Evolutionary conservation across 2,329 filamentous ascomycete species (phyloP).

Genomic region (Alternaria solani): DNA sequence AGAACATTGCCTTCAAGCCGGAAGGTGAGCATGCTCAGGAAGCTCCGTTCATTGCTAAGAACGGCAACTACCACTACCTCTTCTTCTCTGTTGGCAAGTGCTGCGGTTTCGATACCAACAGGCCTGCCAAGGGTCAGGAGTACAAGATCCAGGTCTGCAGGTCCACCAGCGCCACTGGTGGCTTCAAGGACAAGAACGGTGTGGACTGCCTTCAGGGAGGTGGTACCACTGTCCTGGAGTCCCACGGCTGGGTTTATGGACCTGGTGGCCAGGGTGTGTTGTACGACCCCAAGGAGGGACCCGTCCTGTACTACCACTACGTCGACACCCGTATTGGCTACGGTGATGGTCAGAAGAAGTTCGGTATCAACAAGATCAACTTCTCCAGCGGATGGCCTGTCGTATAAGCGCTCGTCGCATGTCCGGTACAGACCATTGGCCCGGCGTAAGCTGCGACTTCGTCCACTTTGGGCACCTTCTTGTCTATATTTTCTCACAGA

Average conservation of each 20-base stretch:
- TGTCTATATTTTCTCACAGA: background rate
- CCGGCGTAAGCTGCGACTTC: background rate
- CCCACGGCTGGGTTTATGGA: conserved; percentile 68
- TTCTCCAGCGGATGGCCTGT: conserved; percentile 62
- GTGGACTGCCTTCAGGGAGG: conserved; percentile 63
- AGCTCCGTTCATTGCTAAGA: conserved; percentile 64
- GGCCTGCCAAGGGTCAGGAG: conserved; percentile 65
- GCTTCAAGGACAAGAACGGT: conserved; percentile 66
- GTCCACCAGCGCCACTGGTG: conserved; percentile 60
- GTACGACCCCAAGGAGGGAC: conserved; percentile 58
- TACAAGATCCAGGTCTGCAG: conserved; percentile 73
- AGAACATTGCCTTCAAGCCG: conserved; percentile 64
- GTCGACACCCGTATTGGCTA: conserved; percentile 64
- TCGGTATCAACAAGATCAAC: conserved; percentile 61
- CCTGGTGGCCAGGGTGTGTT: conserved; percentile 71
- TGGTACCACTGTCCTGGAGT: conserved; percentile 68
- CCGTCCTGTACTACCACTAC: conserved; percentile 71
- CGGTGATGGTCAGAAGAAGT: conserved; percentile 60
- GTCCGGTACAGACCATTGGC: background rate
- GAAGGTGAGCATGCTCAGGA: conserved; percentile 63
- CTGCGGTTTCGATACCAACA: conserved; percentile 64
- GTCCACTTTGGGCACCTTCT: background rate
- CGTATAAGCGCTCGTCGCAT: conserved; percentile 29
- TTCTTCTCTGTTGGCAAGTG: conserved; percentile 70
- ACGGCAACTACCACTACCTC: conserved; percentile 68